phyloP scores from a whole-genome alignment of 495 filamentous ascomycete species.

The Neurospora terricola region DNA sequence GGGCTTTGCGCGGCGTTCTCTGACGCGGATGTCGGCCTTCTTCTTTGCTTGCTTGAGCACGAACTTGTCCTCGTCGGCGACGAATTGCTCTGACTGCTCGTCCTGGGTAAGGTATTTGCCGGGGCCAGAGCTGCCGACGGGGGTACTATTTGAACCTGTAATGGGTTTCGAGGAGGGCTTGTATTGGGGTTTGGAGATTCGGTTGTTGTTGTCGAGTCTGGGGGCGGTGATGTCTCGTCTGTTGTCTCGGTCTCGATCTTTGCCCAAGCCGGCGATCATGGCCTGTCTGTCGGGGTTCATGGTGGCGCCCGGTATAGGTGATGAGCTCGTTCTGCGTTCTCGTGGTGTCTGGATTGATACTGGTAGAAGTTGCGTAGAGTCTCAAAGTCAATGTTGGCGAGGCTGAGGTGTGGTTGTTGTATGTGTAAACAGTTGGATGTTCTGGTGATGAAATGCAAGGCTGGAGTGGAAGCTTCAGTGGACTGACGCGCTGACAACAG shows the following conservation, averaged over 20 bases:
- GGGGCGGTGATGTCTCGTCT: constrained; percentile 34
- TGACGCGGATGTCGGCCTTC: constrained; percentile 94
- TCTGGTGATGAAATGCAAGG: neutral
- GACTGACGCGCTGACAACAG: neutral
- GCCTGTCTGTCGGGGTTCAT: constrained; percentile 40
- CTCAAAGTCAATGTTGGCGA: neutral
- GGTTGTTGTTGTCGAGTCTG: constrained; percentile 32
- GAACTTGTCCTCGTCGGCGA: constrained; percentile 91
- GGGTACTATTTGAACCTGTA: neutral
- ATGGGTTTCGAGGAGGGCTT: constrained; percentile 9
- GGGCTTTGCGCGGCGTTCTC: constrained; percentile 81
- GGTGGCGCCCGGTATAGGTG: neutral
- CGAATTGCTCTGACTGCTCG: constrained; percentile 72
- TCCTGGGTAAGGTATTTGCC: constrained; percentile 43
- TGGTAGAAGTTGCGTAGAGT: neutral
- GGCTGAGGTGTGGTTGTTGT: neutral
- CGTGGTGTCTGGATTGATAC: neutral
- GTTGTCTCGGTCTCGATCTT: constrained; percentile 5
- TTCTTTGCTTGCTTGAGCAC: constrained; percentile 96
- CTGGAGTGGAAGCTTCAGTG: neutral
- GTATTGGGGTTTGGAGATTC: constrained; percentile 35
- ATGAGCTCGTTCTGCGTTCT: neutral
- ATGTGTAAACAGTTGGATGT: neutral
- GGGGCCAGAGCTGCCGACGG: neutral
- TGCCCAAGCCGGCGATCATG: constrained; percentile 34